These are phyloP conservation scores for Polytrichum commune DNA, from an alignment of 225 moss, liverwort and hornwort species.

Conservation along the genomic window DNA sequence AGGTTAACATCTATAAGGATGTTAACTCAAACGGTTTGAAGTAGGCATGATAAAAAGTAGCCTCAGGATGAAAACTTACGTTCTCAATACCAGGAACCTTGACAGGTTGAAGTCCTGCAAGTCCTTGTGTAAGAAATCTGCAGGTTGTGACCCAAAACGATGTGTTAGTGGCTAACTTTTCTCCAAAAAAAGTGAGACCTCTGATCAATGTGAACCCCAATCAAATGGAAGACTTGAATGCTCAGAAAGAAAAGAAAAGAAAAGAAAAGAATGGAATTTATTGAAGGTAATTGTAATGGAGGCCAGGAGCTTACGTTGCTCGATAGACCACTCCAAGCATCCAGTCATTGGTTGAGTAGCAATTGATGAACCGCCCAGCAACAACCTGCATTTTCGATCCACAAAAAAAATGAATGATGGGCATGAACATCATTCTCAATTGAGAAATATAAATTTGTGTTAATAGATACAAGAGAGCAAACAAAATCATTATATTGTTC, in stretches of 20 bases:
- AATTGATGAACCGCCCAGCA: slow-evolving; percentile 90
- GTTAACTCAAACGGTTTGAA: no score
- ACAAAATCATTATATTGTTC: no score
- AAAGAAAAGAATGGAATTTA: no score
- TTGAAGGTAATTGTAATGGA: neutral
- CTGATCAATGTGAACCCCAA: no score
- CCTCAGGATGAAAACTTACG: slow-evolving; percentile 35
- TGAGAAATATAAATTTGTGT: neutral
- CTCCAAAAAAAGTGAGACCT: no score
- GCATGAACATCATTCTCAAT: neutral
- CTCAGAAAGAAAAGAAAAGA: no score
- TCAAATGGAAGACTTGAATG: no score
- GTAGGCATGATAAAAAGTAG: no score
- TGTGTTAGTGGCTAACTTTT: no score
- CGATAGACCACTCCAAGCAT: slow-evolving; percentile 94
- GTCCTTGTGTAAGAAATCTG: slow-evolving; percentile 89
- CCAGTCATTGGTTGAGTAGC: slow-evolving; percentile 92
- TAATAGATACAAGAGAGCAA: no score
- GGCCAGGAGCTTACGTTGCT: slow-evolving; percentile 60
- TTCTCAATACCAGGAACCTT: slow-evolving; percentile 84
- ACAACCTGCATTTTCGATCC: slow-evolving; percentile 65
- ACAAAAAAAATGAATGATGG: slow-evolving; percentile 1
- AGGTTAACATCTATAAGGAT: no score
- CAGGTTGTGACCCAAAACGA: slow-evolving; percentile 7
- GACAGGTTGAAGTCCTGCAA: slow-evolving; percentile 88